Base-by-base conservation (phyloP, 2,329 filamentous ascomycete species). In the Blastomyces silverae region DNA sequence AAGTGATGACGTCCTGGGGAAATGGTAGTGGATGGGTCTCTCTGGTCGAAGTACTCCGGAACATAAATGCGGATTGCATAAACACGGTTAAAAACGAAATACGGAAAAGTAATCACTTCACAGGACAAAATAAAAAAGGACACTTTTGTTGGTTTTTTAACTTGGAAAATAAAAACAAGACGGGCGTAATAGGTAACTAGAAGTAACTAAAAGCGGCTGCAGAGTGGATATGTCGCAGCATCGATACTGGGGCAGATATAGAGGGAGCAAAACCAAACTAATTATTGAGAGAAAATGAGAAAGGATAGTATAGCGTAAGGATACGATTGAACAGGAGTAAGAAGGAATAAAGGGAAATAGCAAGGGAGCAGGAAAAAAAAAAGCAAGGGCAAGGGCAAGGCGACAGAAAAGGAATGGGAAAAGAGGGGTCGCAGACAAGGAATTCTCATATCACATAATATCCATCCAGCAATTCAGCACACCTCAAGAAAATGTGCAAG, bases 361-460 rank as follows among this genome's bases (percentile, higher is more conserved):
- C 10, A 13, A 25, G 10, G n/a, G n/a, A 8, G 10, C 0, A 57
- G 13, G 5, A 17, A 39, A 10, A 22, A 3, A 13, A 15, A 20
- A n/a, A n/a, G 8, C 8, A 37, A 57, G 10, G 20, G 8, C 8
- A 37, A 57, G 10, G 20, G 31, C 55, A 39, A 55, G 34, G 15
- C 28, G n/a, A 50, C 10, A 25, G 50, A 56, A 20, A 37, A 37
- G 4, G 53, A 56, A 56, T 34, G 28, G 15, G 2, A 57, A n/a
- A 57, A 57, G 3, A 8, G 37, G 11, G n/a, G 15, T 31, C 3
- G 28, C 25, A 31, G 25, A 10, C 10, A 22, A 37, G 20, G n/a
- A 31, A 22, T 57, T 22, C 31, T 39, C 55, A 39, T 37, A 39
- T 57, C 55, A 31, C 20, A 39, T n/a, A 56, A 56, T 37, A 57